A percentile compares a stretch with the other conserved stretches of the same genome.
These are phyloP conservation scores for Lactifluus echinatus DNA, from an alignment of 768 basidiomycete genomes.

Conservation along the genomic window DNA sequence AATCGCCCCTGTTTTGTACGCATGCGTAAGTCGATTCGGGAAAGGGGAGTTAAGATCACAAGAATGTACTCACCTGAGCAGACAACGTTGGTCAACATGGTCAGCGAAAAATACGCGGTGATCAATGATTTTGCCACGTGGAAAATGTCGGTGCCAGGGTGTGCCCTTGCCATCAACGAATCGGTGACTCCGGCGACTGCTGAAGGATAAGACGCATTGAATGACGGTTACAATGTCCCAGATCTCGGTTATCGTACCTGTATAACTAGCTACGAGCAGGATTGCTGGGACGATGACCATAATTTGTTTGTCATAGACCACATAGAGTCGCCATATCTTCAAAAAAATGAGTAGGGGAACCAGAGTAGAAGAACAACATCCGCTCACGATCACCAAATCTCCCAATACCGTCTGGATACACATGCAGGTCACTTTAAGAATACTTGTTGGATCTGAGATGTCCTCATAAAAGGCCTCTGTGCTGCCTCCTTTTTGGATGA, in stretches of 20 bases:
- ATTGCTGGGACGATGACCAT: neutral
- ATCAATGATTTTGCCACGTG: neutral
- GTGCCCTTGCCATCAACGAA: neutral
- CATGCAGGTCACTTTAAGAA: neutral
- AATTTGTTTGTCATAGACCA: neutral
- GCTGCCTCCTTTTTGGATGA: neutral
- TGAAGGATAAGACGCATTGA: neutral
- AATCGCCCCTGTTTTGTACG: neutral
- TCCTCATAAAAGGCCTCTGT: neutral
- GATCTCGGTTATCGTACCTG: neutral
- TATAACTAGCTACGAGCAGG: neutral
- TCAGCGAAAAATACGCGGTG: neutral
- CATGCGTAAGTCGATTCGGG: no score
- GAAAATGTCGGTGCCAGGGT: neutral
- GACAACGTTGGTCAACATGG: neutral
- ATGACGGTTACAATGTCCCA: no score
- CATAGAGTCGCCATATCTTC: conserved; percentile 8
- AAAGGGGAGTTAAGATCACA: neutral
- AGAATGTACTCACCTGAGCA: neutral
- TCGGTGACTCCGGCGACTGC: neutral
- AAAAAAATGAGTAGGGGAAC: neutral
- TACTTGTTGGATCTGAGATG: neutral
- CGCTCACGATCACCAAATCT: neutral
- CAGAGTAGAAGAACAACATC: neutral
- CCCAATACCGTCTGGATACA: neutral